Conservation (phyloP, 169 alveolate species). For the Toxoplasma gondii region DNA sequence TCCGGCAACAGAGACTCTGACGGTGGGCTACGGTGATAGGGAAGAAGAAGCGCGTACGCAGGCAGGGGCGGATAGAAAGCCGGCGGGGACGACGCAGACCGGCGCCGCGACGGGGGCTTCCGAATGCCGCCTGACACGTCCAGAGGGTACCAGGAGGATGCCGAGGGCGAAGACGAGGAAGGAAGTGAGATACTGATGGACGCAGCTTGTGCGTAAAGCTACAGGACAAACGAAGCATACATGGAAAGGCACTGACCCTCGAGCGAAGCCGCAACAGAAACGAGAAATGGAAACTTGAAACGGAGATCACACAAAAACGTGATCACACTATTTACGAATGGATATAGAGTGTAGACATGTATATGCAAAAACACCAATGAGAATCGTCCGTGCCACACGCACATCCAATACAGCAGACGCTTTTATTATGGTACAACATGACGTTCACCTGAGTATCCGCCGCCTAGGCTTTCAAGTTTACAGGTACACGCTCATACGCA, state of each 20-base stretch:
- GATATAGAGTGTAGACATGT: too few species aligned
- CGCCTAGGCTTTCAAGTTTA: too few species aligned
- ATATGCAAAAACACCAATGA: too few species aligned
- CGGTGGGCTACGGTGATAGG: background rate
- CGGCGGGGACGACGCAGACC: background rate
- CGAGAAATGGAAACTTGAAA: too few species aligned
- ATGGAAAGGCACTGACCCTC: background rate
- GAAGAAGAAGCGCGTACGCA: background rate
- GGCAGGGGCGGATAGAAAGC: constrained; percentile 14
- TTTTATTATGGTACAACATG: too few species aligned
- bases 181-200: background rate
- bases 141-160: background rate
- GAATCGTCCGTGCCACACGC: too few species aligned
- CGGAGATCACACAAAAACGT: too few species aligned
- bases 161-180: background rate
- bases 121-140: background rate
- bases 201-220: constrained; percentile 2
- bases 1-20: background rate
- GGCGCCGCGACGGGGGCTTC: background rate
- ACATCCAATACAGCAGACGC: too few species aligned
- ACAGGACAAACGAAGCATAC: background rate
- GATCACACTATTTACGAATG: too few species aligned
- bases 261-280: too few species aligned
- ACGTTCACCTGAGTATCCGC: too few species aligned
- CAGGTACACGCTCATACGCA: too few species aligned